Conservation (phyloP, 495 filamentous ascomycete species). For the Letharia columbiana region DNA sequence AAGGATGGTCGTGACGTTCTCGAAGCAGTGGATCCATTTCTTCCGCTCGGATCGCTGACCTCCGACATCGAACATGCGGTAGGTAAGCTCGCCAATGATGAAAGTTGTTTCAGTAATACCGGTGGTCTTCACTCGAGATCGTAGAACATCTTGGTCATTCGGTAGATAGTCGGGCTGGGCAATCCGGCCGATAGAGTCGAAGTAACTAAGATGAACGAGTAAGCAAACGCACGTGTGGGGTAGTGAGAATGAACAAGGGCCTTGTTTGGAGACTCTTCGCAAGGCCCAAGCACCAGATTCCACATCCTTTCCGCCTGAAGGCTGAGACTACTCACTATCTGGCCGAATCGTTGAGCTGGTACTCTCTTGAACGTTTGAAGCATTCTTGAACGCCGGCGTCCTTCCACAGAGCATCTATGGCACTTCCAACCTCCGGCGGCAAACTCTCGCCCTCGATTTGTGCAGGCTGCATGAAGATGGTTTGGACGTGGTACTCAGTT, state of each 20-base stretch:
- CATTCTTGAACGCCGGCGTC: constrained; percentile 93
- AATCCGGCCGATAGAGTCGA: constrained; percentile 89
- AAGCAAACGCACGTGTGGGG: constrained; percentile 13
- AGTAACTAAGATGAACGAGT: constrained; percentile 58
- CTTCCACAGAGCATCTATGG: constrained; percentile 88
- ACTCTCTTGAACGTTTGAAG: constrained; percentile 91
- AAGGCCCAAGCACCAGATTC: background rate
- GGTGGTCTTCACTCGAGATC: constrained; percentile 97
- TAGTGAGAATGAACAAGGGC: background rate
- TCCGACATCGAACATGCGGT: constrained; percentile 99
- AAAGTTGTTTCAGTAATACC: constrained; percentile 99
- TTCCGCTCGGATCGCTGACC: constrained; percentile 97
- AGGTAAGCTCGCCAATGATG: constrained; percentile 94
- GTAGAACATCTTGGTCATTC: constrained; percentile 93
- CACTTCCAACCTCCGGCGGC: constrained; percentile 86
- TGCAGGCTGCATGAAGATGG: constrained; percentile 90
- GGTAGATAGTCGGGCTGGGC: constrained; percentile 89
- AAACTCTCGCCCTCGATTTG: constrained; percentile 94
- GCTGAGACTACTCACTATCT: constrained; percentile 70
- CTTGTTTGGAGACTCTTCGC: background rate
- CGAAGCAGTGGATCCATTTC: constrained; percentile 99
- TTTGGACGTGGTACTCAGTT: constrained; percentile 90
- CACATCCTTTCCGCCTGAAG: background rate
- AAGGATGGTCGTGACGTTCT: constrained; percentile 97
- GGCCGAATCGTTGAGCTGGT: constrained; percentile 95